phyloP scores from a whole-genome alignment of 2,329 filamentous ascomycete species.

The Ampelomyces quisqualis region DNA sequence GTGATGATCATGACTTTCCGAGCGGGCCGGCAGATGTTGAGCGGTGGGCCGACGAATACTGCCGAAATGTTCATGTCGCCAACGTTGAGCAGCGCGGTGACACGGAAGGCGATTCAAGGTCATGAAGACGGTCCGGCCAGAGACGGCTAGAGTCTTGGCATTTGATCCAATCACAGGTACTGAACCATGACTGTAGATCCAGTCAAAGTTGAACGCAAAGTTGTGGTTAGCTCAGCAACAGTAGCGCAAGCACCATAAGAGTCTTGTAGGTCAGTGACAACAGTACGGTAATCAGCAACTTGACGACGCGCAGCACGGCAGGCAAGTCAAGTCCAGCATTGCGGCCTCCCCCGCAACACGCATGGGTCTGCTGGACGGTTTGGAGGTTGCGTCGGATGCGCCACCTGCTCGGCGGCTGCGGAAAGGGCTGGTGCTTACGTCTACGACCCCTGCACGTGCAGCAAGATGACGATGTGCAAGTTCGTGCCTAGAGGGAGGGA shows the following conservation, averaged over 20 bases:
- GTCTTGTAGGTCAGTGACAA: too few species aligned
- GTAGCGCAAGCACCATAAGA: too few species aligned
- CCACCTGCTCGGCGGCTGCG: conserved; percentile 26
- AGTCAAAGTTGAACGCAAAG: too few species aligned
- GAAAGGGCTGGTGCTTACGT: conserved; percentile 35
- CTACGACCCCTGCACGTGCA: conserved; percentile 18
- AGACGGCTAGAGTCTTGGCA: too few species aligned
- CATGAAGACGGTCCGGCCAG: too few species aligned
- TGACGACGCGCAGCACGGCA: conserved; percentile 8
- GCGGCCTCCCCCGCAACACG: conserved; percentile 29
- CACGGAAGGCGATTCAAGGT: not conserved
- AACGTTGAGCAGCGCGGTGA: conserved; percentile 10
- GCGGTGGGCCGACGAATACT: too few species aligned
- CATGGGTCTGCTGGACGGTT: conserved; percentile 9
- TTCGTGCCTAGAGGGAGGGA: conserved; percentile 1
- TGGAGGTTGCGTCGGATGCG: conserved; percentile 14
- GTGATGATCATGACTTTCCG: not conserved
- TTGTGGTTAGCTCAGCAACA: too few species aligned
- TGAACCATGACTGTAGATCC: too few species aligned
- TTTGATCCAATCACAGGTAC: too few species aligned
- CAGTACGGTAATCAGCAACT: too few species aligned
- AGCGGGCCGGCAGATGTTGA: not conserved
- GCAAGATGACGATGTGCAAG: conserved; percentile 33
- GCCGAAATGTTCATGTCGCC: conserved; percentile 16
- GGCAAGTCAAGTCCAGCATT: too few species aligned